Conservation (phyloP, 2,329 filamentous ascomycete species). For the Trichophyton schoenleinii region DNA sequence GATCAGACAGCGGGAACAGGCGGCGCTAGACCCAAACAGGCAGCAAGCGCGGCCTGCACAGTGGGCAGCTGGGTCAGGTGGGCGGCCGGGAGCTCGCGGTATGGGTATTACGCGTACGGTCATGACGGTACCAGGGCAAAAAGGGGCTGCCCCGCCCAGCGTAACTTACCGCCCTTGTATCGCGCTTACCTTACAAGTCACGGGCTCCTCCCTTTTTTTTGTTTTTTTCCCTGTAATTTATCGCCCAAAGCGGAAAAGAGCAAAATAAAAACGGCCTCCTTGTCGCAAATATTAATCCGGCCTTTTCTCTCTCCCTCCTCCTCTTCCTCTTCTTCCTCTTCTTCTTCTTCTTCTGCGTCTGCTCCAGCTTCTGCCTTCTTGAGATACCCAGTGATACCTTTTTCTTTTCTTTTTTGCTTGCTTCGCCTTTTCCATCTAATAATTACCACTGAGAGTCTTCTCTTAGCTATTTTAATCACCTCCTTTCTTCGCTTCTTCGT, state of each 20-base stretch:
- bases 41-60: not conserved
- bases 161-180: not conserved
- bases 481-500: conserved; percentile 19
- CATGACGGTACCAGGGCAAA: not conserved
- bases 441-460: not conserved
- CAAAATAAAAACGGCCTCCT: not conserved
- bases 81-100: not conserved
- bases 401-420: conserved; percentile 6
- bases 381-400: conserved; percentile 31
- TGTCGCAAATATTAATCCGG: conserved; percentile 1
- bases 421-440: conserved; percentile 10
- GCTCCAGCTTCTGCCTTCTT: conserved; percentile 20
- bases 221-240: not conserved
- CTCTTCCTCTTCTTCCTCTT: conserved; percentile 15
- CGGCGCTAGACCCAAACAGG: not conserved
- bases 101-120: not conserved
- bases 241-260: not conserved
- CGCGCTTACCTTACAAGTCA: not conserved
- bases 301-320: conserved; percentile 13
- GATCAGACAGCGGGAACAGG: not conserved
- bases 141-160: not conserved
- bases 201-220: not conserved
- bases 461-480: not conserved
- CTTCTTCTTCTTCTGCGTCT: conserved; percentile 15
- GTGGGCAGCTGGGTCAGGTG: not conserved